Evolutionary conservation across 2,329 filamentous ascomycete species (phyloP).

Genomic region (Torrubiellomyces zombiae): DNA sequence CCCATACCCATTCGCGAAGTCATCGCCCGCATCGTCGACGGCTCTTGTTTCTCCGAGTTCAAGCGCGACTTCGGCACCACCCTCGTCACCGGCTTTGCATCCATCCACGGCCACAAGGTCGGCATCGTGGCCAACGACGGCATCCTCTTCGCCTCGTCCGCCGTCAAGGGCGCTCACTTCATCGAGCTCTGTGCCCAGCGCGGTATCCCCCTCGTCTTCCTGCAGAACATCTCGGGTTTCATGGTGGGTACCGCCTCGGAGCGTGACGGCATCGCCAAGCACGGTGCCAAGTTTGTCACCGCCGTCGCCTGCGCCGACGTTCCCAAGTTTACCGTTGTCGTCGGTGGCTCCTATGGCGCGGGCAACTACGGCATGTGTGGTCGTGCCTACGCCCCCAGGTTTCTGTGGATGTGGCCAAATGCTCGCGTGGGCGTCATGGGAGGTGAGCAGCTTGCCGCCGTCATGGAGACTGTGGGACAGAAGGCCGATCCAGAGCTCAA

Average conservation of each 20-base stretch:
- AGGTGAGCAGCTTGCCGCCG: conserved; percentile 71
- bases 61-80: conserved; percentile 82
- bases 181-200: conserved; percentile 88
- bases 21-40: conserved; percentile 84
- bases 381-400: conserved; percentile 75
- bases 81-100: conserved; percentile 80
- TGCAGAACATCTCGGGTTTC: conserved; percentile 96
- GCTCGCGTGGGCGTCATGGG: conserved; percentile 97
- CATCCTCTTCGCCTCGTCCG: conserved; percentile 77
- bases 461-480: conserved; percentile 90
- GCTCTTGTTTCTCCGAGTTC: conserved; percentile 81
- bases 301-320: conserved; percentile 89
- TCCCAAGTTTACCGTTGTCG: conserved; percentile 90
- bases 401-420: conserved; percentile 96
- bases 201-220: conserved; percentile 74
- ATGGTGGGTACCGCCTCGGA: conserved; percentile 94
- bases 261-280: conserved; percentile 90
- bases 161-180: conserved; percentile 91
- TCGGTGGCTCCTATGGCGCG: conserved; percentile 84
- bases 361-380: conserved; percentile 99
- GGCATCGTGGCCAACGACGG: conserved; percentile 94
- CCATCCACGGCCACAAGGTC: conserved; percentile 77
- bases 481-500: conserved; percentile 65
- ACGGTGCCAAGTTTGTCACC: conserved; percentile 90
- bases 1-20: conserved; percentile 78